Conservation (phyloP, 2,329 filamentous ascomycete species). For the Colletotrichum tanaceti region DNA sequence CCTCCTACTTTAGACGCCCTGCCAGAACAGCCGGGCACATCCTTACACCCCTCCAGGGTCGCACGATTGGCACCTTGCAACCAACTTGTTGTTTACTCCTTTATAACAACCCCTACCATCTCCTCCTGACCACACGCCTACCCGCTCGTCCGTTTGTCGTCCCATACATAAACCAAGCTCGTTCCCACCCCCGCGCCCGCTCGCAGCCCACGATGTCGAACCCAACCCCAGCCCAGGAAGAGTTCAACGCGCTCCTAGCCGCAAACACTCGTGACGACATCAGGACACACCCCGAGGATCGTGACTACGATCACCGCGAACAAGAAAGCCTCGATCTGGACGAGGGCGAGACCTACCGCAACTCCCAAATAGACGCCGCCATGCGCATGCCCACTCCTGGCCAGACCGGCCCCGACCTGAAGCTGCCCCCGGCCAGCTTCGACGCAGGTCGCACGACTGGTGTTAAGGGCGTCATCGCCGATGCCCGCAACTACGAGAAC, state of each 20-base stretch:
- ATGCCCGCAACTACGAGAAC: constrained; percentile 80
- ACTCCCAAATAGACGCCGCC: constrained; percentile 68
- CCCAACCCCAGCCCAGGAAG: constrained; percentile 71
- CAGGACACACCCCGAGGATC: constrained; percentile 69
- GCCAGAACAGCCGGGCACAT: constrained; percentile 39
- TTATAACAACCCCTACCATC: constrained; percentile 30
- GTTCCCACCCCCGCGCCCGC: constrained; percentile 42
- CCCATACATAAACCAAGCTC: constrained; percentile 53
- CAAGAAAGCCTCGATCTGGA: constrained; percentile 60
- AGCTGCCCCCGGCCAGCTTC: constrained; percentile 71
- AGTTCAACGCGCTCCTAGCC: constrained; percentile 72
- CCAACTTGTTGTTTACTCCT: constrained; percentile 34
- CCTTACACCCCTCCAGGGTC: constrained; percentile 32
- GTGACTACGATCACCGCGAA: constrained; percentile 54
- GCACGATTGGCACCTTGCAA: constrained; percentile 31
- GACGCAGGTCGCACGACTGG: constrained; percentile 79
- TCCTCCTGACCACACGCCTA: constrained; percentile 29
- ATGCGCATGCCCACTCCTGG: constrained; percentile 72
- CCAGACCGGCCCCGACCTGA: constrained; percentile 61
- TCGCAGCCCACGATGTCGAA: constrained; percentile 60
- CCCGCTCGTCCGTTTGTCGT: constrained; percentile 31
- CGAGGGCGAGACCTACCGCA: constrained; percentile 65
- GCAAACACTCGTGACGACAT: constrained; percentile 61
- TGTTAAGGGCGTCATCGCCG: constrained; percentile 88
- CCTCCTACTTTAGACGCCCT: constrained; percentile 30